Conservation (phyloP, 2,329 filamentous ascomycete genomes). For the Botrytis byssoidea region DNA sequence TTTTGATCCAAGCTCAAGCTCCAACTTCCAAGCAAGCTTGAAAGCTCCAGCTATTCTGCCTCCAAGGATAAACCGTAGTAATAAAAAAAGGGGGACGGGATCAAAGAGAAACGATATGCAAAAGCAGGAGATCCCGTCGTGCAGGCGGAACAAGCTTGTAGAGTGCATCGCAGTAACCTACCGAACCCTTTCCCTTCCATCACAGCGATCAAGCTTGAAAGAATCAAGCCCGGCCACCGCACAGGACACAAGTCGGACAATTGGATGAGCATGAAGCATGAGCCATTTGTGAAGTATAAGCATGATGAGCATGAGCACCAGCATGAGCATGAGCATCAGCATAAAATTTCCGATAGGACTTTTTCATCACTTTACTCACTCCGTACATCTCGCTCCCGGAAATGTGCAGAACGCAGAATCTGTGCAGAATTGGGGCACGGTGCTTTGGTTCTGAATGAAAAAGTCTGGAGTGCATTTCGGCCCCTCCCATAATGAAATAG, state of each 20-base stretch:
- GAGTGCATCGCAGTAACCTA: slow-evolving; percentile 16
- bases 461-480: slow-evolving; percentile 16
- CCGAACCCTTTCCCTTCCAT: background rate
- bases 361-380: background rate
- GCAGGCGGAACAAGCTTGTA: slow-evolving; percentile 13
- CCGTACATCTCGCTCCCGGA: background rate
- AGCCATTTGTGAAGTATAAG: background rate
- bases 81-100: background rate
- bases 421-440: background rate
- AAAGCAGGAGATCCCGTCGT: slow-evolving; percentile 22
- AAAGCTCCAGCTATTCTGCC: background rate
- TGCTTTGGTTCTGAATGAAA: background rate
- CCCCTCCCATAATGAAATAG: background rate
- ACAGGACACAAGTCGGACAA: slow-evolving; percentile 19
- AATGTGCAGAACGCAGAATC: background rate
- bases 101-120: slow-evolving; percentile 19
- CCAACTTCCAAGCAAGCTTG: background rate
- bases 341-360: background rate
- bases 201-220: slow-evolving; percentile 18
- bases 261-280: slow-evolving; percentile 6
- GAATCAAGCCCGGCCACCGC: slow-evolving; percentile 8
- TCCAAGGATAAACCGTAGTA: background rate
- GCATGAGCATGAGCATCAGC: background rate
- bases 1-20: background rate
- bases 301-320: background rate